Percentiles rank a stretch among this genome's conserved stretches.
These are phyloP conservation scores for Astrephomene gubernaculifera DNA, from an alignment of 139 green algal species.

Conservation along the genomic window DNA sequence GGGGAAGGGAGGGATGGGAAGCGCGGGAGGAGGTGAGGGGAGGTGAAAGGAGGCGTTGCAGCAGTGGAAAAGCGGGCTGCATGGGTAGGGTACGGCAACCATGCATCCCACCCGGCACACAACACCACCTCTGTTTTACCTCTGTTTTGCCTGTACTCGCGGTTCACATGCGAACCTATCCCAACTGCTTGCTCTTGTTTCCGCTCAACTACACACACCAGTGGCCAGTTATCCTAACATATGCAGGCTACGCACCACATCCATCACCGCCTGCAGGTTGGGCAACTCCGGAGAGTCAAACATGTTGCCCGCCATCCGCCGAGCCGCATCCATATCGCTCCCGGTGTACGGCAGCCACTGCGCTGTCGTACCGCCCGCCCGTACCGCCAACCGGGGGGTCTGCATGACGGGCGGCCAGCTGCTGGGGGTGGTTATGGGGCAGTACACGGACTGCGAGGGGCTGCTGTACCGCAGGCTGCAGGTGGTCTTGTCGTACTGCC, in stretches of 20 bases:
- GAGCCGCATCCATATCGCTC: neutral
- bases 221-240: neutral
- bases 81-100: neutral
- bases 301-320: slow-evolving; percentile 25
- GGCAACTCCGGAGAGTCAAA: slow-evolving; percentile 30
- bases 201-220: neutral
- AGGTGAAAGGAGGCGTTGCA: neutral
- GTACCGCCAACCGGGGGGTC: neutral
- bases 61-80: neutral
- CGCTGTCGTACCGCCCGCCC: neutral
- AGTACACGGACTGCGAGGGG: slow-evolving; percentile 59
- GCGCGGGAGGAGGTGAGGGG: neutral
- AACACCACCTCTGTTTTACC: neutral
- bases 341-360: slow-evolving; percentile 53
- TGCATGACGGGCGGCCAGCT: slow-evolving; percentile 26
- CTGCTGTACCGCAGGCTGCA: slow-evolving; percentile 69
- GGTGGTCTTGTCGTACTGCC: slow-evolving; percentile 46
- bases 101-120: neutral
- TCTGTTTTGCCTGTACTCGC: neutral
- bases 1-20: neutral
- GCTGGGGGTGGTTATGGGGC: slow-evolving; percentile 50
- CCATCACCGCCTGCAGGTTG: neutral
- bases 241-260: neutral
- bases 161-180: neutral
- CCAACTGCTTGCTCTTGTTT: neutral